Conservation (phyloP, 345 rosid species). For the Salix exigua region DNA sequence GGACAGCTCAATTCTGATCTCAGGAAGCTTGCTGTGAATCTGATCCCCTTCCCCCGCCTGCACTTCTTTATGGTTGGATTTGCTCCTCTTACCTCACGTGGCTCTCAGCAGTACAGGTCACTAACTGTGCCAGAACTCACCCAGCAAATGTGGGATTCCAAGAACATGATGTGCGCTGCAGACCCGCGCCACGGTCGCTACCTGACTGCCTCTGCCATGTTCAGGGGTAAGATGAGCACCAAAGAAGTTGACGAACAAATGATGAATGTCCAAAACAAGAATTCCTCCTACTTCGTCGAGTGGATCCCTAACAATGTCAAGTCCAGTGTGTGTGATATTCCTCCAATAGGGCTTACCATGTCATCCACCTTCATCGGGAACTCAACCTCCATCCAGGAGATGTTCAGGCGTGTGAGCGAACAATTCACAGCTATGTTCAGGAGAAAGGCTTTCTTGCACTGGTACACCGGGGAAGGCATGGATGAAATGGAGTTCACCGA, state of each 20-base stretch:
- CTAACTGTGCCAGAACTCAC: constrained; percentile 19
- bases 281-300: constrained; percentile 17
- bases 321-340: constrained; percentile 19
- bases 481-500: no score
- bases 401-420: neutral
- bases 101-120: constrained; percentile 22
- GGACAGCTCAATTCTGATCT: constrained; percentile 22
- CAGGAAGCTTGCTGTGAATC: constrained; percentile 24
- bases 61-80: constrained; percentile 8
- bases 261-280: constrained; percentile 23
- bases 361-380: constrained; percentile 17
- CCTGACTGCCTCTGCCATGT: constrained; percentile 11
- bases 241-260: constrained; percentile 16
- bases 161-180: constrained; percentile 18
- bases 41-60: constrained; percentile 17
- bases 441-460: neutral
- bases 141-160: constrained; percentile 21
- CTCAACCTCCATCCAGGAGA: neutral
- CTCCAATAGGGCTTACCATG: constrained; percentile 15
- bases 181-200: constrained; percentile 21
- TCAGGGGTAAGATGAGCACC: no score
- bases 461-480: no score
- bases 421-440: neutral
- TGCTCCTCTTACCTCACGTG: constrained; percentile 15
- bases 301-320: constrained; percentile 24